Percentiles rank a stretch among this genome's conserved stretches.
Conservation (phyloP, 2,329 filamentous ascomycete species). For the Pseudogymnoascus sp. region DNA sequence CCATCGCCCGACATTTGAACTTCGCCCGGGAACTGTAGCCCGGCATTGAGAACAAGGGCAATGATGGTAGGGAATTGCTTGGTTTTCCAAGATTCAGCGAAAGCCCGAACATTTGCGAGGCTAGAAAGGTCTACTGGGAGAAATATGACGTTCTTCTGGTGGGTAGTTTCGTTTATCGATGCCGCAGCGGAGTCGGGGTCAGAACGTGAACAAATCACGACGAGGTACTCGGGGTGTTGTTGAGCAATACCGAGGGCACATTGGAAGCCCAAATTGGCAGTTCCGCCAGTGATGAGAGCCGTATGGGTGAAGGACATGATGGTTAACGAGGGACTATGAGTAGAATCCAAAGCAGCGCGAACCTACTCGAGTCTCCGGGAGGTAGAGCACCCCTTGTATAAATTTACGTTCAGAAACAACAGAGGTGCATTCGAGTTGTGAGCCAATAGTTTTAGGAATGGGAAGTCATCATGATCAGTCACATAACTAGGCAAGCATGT, state of each 20-base stretch:
- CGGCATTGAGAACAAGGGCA: constrained; percentile 44
- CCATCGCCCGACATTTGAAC: constrained; percentile 36
- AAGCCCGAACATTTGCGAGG: constrained; percentile 36
- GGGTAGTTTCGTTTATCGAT: constrained; percentile 38
- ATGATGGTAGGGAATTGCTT: constrained; percentile 37
- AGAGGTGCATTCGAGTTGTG: not conserved
- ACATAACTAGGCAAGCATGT: not conserved
- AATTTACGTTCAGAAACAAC: not conserved
- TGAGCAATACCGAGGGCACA: constrained; percentile 37
- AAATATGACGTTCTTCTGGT: constrained; percentile 38
- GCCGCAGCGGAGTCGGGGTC: constrained; percentile 37
- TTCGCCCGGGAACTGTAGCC: constrained; percentile 37
- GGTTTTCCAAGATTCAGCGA: constrained; percentile 33
- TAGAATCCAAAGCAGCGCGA: not conserved
- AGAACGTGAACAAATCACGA: constrained; percentile 41
- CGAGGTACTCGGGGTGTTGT: constrained; percentile 34
- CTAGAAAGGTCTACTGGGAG: constrained; percentile 40
- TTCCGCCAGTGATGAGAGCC: constrained; percentile 43
- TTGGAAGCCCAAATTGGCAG: constrained; percentile 39
- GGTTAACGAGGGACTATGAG: not conserved
- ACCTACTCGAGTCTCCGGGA: not conserved
- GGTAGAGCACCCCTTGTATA: not conserved
- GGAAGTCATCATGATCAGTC: not conserved
- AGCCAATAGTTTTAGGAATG: not conserved
- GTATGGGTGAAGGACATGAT: constrained; percentile 22